Evolutionary conservation across 768 basidiomycete species (phyloP), one percentile per base, ranked within the genome.

Genomic region (Auriscalpium orientale): DNA sequence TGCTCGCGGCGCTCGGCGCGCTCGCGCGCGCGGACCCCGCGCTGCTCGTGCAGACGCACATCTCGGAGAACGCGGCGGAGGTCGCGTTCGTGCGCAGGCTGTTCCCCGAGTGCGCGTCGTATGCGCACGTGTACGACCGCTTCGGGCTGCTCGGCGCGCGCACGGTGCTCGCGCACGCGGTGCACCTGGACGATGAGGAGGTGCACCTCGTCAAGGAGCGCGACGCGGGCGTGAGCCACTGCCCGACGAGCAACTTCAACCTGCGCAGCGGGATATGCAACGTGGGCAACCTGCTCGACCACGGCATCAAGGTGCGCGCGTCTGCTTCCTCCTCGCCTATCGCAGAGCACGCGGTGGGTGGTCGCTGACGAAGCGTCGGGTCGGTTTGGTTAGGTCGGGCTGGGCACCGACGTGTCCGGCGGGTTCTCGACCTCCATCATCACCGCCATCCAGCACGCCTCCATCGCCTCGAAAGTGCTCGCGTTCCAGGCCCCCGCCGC

Each of bases 381-480:
- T 37, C 50, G 8, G 56, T n/a, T 28, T 51, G 46, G 37, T 28
- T 58, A 94, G 92, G 90, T 98, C 58, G 92, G 93, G 16, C 74
- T 98, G n/a, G 95, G 95, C 2, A 95, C 95, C 51, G 93, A 95
- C 66, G 85, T 89, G 53, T 88, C 91, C 1, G 95, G 95, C 11
- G 95, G 95, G 4, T 91, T 83, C 69, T 82, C 81, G 10, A 76
- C 84, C 3, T 95, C 92, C 5, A 88, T 98, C 57, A 75, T 97
- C 58, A 80, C 76, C 21, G 76, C 79, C 15, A 78, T 94, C 49
- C 87, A 85, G 67, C 79, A 89, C 72, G 80, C 87, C 45, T 82
- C 89, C 73, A 80, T 87, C 49, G 83, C 88, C 15, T 87, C 91
- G 21, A 98, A 95, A 69, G 78, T 91, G 54, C 57, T 86, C 49